Conservation (phyloP, 2,329 filamentous ascomycete genomes). For the Myriosclerotinia duriaeana region DNA sequence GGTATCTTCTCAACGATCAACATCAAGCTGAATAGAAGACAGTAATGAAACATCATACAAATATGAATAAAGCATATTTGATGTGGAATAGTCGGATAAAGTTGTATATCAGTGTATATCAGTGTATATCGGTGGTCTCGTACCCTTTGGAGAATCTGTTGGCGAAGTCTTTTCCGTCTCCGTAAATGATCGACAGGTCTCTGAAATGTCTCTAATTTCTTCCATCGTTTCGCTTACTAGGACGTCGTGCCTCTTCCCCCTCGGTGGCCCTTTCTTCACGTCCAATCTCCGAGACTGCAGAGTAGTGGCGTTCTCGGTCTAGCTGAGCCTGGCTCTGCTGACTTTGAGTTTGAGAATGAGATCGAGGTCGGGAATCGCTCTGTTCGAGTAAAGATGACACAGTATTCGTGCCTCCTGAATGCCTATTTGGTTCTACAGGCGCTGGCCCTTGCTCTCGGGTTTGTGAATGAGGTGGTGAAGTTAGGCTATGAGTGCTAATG, state of each 20-base stretch:
- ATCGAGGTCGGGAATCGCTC: constrained; percentile 33
- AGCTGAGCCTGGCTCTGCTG: constrained; percentile 33
- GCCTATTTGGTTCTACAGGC: constrained; percentile 31
- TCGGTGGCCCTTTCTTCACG: constrained; percentile 30
- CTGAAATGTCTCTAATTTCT: constrained; percentile 40
- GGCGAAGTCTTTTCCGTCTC: neutral
- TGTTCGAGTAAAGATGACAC: constrained; percentile 39
- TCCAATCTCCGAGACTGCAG: constrained; percentile 17
- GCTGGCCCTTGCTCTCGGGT: constrained; percentile 27
- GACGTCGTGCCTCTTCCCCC: constrained; percentile 38
- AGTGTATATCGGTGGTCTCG: constrained; percentile 2
- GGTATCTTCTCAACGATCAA: constrained; percentile 25
- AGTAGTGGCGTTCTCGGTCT: constrained; percentile 17
- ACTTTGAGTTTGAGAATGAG: constrained; percentile 31
- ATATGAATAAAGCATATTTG: constrained; percentile 13
- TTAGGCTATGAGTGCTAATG: constrained; percentile 31
- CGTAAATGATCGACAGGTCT: constrained; percentile 27
- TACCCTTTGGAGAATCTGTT: neutral
- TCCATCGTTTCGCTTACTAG: constrained; percentile 39
- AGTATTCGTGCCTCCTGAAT: constrained; percentile 36
- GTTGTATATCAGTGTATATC: neutral
- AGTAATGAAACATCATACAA: constrained; percentile 5
- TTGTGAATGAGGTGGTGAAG: constrained; percentile 30
- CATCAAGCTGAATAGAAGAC: constrained; percentile 17
- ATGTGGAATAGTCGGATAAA: constrained; percentile 16